Evolutionary conservation across 805 yeast species (phyloP).

Genomic region (Candida multigemmis): DNA sequence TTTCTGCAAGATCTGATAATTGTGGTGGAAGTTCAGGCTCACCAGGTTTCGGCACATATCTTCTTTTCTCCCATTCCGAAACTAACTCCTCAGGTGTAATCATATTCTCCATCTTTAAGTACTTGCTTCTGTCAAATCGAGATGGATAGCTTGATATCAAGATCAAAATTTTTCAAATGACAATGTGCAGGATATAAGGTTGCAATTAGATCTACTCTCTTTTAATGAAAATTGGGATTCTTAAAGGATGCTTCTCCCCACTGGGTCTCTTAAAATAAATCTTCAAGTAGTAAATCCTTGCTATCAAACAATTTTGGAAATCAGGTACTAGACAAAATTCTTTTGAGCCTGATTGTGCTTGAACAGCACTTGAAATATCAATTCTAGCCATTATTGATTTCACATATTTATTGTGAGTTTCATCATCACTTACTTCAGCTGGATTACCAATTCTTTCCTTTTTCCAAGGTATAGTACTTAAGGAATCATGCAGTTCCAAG

Average conservation of each 20-base stretch:
- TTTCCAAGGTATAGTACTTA: conserved; percentile 4
- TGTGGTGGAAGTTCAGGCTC: conserved; percentile 82
- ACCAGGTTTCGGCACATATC: conserved; percentile 37
- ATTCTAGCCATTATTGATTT: conserved; percentile 8
- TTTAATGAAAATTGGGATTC: conserved; percentile 19
- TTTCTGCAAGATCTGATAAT: conserved; percentile 51
- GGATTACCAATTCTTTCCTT: conserved; percentile 3
- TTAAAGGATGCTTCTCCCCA: conserved; percentile 13
- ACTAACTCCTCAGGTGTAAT: conserved; percentile 8
- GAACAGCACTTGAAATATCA: conserved; percentile 16
- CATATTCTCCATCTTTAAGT: too few species aligned
- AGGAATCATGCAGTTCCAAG: not conserved
- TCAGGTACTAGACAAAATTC: conserved; percentile 28
- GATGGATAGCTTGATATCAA: not conserved
- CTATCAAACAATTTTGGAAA: conserved; percentile 26
- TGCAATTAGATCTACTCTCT: conserved; percentile 3
- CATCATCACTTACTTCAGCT: too few species aligned
- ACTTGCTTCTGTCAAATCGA: not conserved
- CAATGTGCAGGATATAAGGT: too few species aligned
- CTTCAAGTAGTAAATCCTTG: conserved; percentile 24
- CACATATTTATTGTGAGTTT: too few species aligned
- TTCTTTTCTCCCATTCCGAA: conserved; percentile 33
- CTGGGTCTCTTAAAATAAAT: conserved; percentile 14
- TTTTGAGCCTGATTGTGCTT: conserved; percentile 7
- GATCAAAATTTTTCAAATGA: conserved; percentile 1